Base-by-base conservation (phyloP, 129 eudicot genomes). In the Pulicaria dysenterica region DNA sequence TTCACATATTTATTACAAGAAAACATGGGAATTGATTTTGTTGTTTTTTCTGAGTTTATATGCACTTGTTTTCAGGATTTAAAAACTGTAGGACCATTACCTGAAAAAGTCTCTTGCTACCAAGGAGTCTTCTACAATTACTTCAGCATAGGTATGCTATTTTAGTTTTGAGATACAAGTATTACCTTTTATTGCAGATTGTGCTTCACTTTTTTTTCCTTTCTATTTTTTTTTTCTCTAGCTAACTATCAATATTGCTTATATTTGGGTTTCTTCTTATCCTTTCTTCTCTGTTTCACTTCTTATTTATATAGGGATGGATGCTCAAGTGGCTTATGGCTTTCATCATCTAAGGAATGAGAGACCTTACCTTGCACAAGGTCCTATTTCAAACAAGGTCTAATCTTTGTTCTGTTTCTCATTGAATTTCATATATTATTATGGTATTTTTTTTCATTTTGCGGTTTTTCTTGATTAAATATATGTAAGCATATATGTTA, bases 251-350 rank as follows among this genome's bases (percentile, higher is more conserved):
- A 46, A 4, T 13, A 65, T 67, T 34, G 24, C 3, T 36, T 13
- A 48, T 13, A 8, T 46, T 14, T 37, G 41, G 31, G 17, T 40
- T 24, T 55, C 24, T 39, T 3, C 58, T 56, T 77, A 14, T 38
- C 54, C 8, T 38, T 12, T 58, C 2, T 14, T 34, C 44, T 37
- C 36, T 45, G 14, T 16, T 53, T 61, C 36, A 64, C 11, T 19
- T 71, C 47, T 13, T 57, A 19, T 61, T 14, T 13, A 42, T 75
- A 47, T 70, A 95, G 99, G 99, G 64, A 95, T 95, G 99, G 99
- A 95, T 88, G 99, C 99, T 7, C 99, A 81, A 81, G 97, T 95
- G 54, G 99, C 99, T 31, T 88, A 90, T 70, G 99, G 96, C 9
- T 95, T 95, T 77, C 99, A 95, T 69, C 84, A 85, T 77, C 73